These are phyloP conservation scores for Mucor piriformis DNA, from an alignment of 371 early-diverging fungal species.

Conservation along the genomic window DNA sequence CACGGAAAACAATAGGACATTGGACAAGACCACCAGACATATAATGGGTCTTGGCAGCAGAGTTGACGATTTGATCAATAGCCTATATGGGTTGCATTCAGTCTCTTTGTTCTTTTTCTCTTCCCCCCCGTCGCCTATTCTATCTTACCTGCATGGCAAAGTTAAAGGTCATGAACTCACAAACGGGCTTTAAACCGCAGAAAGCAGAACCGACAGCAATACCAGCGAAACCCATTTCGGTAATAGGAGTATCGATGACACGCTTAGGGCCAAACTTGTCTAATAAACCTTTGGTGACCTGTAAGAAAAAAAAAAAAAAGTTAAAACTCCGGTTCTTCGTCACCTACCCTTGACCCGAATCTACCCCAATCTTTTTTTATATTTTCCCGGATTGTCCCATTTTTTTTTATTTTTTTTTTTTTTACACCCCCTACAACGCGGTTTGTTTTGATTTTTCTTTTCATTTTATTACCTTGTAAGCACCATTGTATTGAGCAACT, in stretches of 20 bases:
- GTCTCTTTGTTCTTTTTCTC: neutral
- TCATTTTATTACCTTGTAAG: conserved; percentile 89
- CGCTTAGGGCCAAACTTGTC: conserved; percentile 98
- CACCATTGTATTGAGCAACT: conserved; percentile 98
- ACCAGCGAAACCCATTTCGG: conserved; percentile 99
- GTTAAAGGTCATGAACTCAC: conserved; percentile 99
- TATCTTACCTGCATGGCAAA: conserved; percentile 97
- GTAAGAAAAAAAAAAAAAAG: conserved; percentile 12
- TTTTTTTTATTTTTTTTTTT: neutral
- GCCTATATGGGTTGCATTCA: conserved; percentile 75
- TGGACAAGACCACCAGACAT: conserved; percentile 95
- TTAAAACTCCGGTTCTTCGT: conserved; percentile 18
- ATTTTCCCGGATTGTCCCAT: conserved; percentile 51
- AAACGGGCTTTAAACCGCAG: conserved; percentile 96
- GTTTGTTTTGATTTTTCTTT: neutral
- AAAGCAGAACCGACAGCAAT: conserved; percentile 98
- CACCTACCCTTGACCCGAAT: conserved; percentile 28
- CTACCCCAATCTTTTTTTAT: conserved; percentile 48
- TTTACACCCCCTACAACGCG: conserved; percentile 19
- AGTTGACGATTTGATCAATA: conserved; percentile 99
- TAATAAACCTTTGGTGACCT: conserved; percentile 97
- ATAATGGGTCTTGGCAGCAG: conserved; percentile 98
- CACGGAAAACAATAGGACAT: conserved; percentile 99
- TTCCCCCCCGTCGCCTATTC: neutral
- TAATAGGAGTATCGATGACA: conserved; percentile 99